phyloP scores from a whole-genome alignment of 1,139 yeast genomes.

The Pichia sp. region DNA sequence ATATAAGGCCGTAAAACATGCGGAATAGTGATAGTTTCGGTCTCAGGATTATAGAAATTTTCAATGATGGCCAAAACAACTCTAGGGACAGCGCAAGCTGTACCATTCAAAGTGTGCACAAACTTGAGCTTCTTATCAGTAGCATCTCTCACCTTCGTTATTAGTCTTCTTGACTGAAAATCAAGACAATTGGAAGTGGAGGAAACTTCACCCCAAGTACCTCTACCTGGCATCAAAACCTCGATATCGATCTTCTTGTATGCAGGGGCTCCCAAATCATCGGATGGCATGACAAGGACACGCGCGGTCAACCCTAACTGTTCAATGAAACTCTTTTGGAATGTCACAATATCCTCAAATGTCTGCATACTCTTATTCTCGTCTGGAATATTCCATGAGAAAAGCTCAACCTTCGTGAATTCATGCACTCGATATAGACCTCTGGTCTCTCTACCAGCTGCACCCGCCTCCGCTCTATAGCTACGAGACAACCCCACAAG shows the following conservation, averaged over 20 bases:
- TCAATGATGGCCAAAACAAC: constrained; percentile 84
- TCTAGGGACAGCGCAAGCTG: constrained; percentile 94
- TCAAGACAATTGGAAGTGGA: constrained; percentile 92
- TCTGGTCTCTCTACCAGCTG: constrained; percentile 86
- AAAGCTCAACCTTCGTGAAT: constrained; percentile 93
- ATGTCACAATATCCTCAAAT: constrained; percentile 51
- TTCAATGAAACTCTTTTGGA: constrained; percentile 59
- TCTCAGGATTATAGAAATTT: constrained; percentile 61
- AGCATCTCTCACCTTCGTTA: constrained; percentile 44
- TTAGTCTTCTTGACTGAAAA: constrained; percentile 79
- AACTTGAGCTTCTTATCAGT: constrained; percentile 33
- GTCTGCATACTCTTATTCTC: constrained; percentile 40
- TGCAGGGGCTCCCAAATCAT: constrained; percentile 94
- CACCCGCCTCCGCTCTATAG: constrained; percentile 96
- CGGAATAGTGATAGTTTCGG: constrained; percentile 58
- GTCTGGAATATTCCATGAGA: constrained; percentile 55
- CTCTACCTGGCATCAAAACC: constrained; percentile 98
- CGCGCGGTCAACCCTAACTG: constrained; percentile 76
- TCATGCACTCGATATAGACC: constrained; percentile 96
- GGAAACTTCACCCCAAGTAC: constrained; percentile 86
- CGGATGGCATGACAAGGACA: constrained; percentile 81
- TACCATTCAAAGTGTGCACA: constrained; percentile 87
- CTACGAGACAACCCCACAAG: constrained; percentile 82
- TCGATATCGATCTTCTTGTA: constrained; percentile 88
- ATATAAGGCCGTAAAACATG: constrained; percentile 56